Base-by-base conservation (phyloP, 441 rosid genomes). In the Populus trichocarpa region DNA sequence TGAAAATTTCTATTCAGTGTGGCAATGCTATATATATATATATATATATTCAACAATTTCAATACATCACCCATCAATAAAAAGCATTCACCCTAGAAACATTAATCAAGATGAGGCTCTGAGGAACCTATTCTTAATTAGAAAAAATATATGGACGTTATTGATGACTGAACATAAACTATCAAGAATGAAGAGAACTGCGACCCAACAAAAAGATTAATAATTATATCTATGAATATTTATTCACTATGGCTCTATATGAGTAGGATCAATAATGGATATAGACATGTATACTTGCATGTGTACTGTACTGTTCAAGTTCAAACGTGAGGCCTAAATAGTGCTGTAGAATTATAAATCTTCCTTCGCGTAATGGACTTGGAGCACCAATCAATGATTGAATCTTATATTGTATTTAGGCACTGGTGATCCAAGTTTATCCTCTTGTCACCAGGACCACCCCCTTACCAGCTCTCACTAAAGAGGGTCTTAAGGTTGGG, bases 381-480 rank as follows among this genome's bases (percentile, higher is more conserved):
- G 10, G n/a, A 30, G 67, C 61, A 72, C 57, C 89, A 86, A 80
- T 85, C 77, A 46, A 13, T 46, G 6, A 84, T 83, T 80, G 70
- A 63, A 75, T 11, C 30, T 75, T 71, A 77, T 83, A 79, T 79
- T 26, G 75, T 69, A 70, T 67, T 23, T 63, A 80, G 26, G 74
- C 75, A 75, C 26, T 72, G 66, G 42, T 53, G 74, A 79, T 75
- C 76, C 75, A 86, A 80, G 88, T 89, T 88, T 86, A 86, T 84
- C 87, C 80, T 86, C 78, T 83, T 76, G 61, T 76, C 61, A 2
- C 7, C 75, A 78, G 72, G 83, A 72, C 72, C 76, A 73, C 74
- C 61, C 33, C 78, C 79, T 65, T 30, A 81, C 86, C 90, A 84
- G 89, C 87, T 85, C 88, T 83, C 87, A 81, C 90, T 88, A 82